Conservation (phyloP, 306 rosid genomes). For the Corylus americana region DNA sequence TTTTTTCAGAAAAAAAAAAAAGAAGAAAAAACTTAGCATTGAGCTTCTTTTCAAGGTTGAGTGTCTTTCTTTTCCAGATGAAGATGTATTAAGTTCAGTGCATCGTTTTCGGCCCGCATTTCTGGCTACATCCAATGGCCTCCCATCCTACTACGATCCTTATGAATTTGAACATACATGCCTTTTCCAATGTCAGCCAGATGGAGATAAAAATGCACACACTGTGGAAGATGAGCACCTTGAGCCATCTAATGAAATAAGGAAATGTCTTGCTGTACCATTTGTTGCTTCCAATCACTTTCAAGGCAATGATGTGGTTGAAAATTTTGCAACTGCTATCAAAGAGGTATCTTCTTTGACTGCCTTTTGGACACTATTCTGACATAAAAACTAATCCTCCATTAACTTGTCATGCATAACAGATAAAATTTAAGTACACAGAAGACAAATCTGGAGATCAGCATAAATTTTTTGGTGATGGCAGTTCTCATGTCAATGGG, state of each 20-base stretch:
- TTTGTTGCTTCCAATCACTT: slow-evolving; percentile 56
- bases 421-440: slow-evolving; percentile 53
- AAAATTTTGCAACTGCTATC: slow-evolving; percentile 48
- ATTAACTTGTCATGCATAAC: slow-evolving; percentile 31
- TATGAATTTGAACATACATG: slow-evolving; percentile 60
- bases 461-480: slow-evolving; percentile 21
- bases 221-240: slow-evolving; percentile 39
- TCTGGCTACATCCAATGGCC: slow-evolving; percentile 53
- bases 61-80: slow-evolving; percentile 51
- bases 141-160: slow-evolving; percentile 51
- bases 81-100: slow-evolving; percentile 61
- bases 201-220: slow-evolving; percentile 43
- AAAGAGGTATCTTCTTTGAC: slow-evolving; percentile 65
- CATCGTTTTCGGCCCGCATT: slow-evolving; percentile 77
- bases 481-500: slow-evolving; percentile 26
- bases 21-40: background rate
- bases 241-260: slow-evolving; percentile 48
- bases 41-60: background rate
- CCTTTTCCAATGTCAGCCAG: slow-evolving; percentile 35
- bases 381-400: slow-evolving; percentile 11
- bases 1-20: background rate
- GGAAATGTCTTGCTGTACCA: slow-evolving; percentile 55
- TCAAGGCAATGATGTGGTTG: slow-evolving; percentile 49
- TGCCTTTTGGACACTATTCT: slow-evolving; percentile 16
- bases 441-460: slow-evolving; percentile 46